Percentiles rank a stretch among this genome's conserved stretches.
These are phyloP conservation scores for Exophiala alcalophila DNA, from an alignment of 2,329 filamentous ascomycete genomes.

Conservation along the genomic window DNA sequence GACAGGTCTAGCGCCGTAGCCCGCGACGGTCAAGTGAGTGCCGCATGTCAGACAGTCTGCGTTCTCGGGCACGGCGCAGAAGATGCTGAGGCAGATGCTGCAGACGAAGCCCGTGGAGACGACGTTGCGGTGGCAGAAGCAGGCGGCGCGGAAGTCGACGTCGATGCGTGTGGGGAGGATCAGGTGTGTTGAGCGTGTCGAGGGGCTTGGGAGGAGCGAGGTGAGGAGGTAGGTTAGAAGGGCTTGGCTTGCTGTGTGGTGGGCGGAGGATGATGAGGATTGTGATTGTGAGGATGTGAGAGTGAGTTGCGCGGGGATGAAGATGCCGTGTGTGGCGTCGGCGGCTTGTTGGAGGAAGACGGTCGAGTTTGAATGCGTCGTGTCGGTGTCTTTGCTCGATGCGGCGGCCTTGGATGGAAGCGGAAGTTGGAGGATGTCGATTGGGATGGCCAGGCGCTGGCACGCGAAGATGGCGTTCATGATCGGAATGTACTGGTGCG, in stretches of 20 bases:
- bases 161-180: conserved; percentile 77
- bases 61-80: conserved; percentile 65
- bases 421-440: conserved; percentile 80
- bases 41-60: conserved; percentile 80
- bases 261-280: conserved; percentile 18
- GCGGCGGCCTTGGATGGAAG: conserved; percentile 13
- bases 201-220: conserved; percentile 75
- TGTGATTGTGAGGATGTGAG: conserved; percentile 1
- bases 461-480: conserved; percentile 99
- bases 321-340: conserved; percentile 68
- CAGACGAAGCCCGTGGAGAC: conserved; percentile 94
- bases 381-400: neutral
- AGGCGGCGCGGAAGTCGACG: conserved; percentile 96
- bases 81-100: conserved; percentile 93
- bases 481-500: conserved; percentile 90
- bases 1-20: conserved; percentile 60
- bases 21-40: conserved; percentile 70
- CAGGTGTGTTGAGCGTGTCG: conserved; percentile 58
- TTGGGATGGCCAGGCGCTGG: conserved; percentile 79
- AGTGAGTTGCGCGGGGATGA: conserved; percentile 53
- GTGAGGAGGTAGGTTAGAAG: conserved; percentile 93
- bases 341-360: conserved; percentile 92
- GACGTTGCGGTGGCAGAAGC: conserved; percentile 90
- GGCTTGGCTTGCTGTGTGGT: conserved; percentile 56
- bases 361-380: conserved; percentile 43